Evolutionary conservation across 139 green algal genomes (phyloP).

Genomic region (Marvania coccoides): DNA sequence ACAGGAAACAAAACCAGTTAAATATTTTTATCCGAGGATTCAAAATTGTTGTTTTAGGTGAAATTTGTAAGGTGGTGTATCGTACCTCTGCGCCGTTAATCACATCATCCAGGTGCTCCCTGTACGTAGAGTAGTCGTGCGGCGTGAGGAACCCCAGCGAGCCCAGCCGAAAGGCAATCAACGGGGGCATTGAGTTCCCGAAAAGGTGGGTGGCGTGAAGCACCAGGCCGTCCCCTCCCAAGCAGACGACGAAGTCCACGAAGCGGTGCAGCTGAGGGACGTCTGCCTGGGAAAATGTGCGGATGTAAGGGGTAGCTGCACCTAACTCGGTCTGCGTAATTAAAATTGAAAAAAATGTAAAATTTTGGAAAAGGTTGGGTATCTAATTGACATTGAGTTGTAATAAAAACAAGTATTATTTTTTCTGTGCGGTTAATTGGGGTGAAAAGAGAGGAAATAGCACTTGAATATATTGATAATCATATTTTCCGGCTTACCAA

Average conservation of each 20-base stretch:
- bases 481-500: slow-evolving; percentile 23
- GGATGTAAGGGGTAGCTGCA: too few relatives aligned
- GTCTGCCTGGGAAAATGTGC: too few relatives aligned
- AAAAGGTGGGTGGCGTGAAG: slow-evolving; percentile 88
- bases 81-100: slow-evolving; percentile 64
- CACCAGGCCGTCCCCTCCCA: slow-evolving; percentile 95
- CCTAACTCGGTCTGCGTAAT: too few relatives aligned
- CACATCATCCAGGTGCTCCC: slow-evolving; percentile 64
- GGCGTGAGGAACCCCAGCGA: slow-evolving; percentile 96
- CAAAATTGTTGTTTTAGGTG: too few relatives aligned
- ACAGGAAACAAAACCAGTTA: slow-evolving; percentile 33
- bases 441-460: background rate
- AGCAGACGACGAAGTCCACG: slow-evolving; percentile 94
- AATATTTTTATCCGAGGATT: too few relatives aligned
- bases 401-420: too few relatives aligned
- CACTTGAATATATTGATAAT: too few relatives aligned
- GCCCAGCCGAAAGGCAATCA: slow-evolving; percentile 95
- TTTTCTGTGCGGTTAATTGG: too few relatives aligned
- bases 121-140: slow-evolving; percentile 62
- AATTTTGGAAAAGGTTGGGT: too few relatives aligned
- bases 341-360: too few relatives aligned
- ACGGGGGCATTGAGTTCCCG: slow-evolving; percentile 21
- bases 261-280: slow-evolving; percentile 39
- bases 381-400: too few relatives aligned
- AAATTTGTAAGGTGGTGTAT: background rate